A percentile compares a stretch with the other conserved stretches of the same genome.
phyloP scores from a whole-genome alignment of 257 asterid species.

The Leonotis leonurus region DNA sequence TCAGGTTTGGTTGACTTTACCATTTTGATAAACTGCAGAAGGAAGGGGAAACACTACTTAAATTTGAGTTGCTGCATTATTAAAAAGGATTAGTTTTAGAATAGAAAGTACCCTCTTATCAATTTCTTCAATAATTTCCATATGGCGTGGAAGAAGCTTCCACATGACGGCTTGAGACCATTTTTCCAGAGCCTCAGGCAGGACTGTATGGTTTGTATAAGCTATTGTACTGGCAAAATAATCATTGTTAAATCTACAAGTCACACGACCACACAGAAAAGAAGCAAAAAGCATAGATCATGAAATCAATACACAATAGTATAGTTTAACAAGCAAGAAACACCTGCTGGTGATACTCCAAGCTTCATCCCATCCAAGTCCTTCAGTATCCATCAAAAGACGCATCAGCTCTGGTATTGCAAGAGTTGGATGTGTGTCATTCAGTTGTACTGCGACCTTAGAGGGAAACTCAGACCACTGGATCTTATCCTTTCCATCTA shows the following conservation, averaged over 20 bases:
- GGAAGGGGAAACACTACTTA: background rate
- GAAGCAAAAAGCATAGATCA: conserved; percentile 12
- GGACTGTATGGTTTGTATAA: conserved; percentile 96
- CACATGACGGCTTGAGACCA: conserved; percentile 99
- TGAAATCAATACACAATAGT: background rate
- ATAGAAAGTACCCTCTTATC: conserved; percentile 69
- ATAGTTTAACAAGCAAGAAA: conserved; percentile 11
- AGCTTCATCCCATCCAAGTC: conserved; percentile 98
- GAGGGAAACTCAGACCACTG: conserved; percentile 82
- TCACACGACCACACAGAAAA: conserved; percentile 1
- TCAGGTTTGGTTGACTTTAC: conserved; percentile 64
- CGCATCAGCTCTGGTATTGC: conserved; percentile 98
- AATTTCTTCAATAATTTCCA: conserved; percentile 94
- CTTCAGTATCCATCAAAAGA: conserved; percentile 83
- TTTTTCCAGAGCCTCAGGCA: conserved; percentile 98
- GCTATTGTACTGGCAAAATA: conserved; percentile 71
- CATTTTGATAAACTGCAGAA: conserved; percentile 66
- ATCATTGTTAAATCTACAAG: conserved; percentile 17
- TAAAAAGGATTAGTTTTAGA: background rate
- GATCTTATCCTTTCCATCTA: conserved; percentile 34
- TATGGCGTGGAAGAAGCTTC: conserved; percentile 99
- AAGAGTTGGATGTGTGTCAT: conserved; percentile 98
- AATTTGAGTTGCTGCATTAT: conserved; percentile 2
- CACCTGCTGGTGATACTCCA: conserved; percentile 91
- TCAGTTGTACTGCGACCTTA: conserved; percentile 93